Evolutionary conservation across 2,329 filamentous ascomycete species (phyloP).

Genomic region (Aspergillus fumigatiaffinis): DNA sequence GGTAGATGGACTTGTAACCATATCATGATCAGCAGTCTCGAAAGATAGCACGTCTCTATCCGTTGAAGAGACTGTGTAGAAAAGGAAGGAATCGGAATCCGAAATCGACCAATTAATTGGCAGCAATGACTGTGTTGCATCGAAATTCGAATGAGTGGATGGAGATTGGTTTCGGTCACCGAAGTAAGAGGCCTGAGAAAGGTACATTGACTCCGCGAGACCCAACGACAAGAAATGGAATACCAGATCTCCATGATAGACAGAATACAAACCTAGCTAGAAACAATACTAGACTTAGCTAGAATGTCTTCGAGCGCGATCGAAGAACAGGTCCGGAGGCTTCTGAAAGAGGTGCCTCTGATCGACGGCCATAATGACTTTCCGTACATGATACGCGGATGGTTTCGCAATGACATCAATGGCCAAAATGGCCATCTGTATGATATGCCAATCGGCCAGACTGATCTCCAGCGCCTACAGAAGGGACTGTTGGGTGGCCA

Average conservation of each 20-base stretch:
- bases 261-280: no score
- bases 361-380: constrained; percentile 1
- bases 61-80: no score
- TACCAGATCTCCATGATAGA: no score
- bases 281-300: not conserved
- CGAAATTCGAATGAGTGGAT: no score
- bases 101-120: not conserved
- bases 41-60: no score
- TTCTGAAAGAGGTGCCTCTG: not conserved
- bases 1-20: no score
- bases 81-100: not conserved
- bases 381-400: not conserved
- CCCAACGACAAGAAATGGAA: no score
- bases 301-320: not conserved
- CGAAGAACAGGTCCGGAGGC: not conserved
- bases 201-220: no score
- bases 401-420: not conserved
- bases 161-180: not conserved
- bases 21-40: no score
- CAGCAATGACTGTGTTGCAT: not conserved
- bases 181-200: not conserved
- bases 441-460: not conserved
- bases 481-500: not conserved
- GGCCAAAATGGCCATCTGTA: not conserved
- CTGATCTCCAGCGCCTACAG: not conserved